phyloP scores from a whole-genome alignment of 2,329 filamentous ascomycete genomes.

The Plectosphaerella sp. region DNA sequence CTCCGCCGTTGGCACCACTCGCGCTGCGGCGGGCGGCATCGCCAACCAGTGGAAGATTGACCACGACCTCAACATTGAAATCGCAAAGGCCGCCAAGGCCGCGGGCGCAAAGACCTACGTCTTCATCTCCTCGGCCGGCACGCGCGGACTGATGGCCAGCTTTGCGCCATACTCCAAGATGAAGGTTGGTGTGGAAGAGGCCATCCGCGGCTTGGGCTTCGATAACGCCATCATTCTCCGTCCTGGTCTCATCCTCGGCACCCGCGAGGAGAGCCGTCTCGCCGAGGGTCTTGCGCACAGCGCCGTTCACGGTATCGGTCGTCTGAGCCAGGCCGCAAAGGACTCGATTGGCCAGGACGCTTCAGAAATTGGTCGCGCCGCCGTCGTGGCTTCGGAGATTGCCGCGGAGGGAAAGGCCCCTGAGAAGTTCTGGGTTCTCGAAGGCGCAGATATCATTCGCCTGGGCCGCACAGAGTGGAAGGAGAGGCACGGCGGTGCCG shows the following conservation, averaged over 20 bases:
- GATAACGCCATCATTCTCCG: conserved; percentile 70
- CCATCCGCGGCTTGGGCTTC: conserved; percentile 67
- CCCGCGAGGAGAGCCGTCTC: conserved; percentile 56
- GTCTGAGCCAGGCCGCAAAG: conserved; percentile 49
- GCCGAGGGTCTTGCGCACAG: conserved; percentile 53
- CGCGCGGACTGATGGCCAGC: conserved; percentile 31
- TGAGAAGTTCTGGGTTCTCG: conserved; percentile 57
- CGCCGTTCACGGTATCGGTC: conserved; percentile 51
- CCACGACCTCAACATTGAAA: conserved; percentile 76
- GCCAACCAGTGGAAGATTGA: conserved; percentile 84
- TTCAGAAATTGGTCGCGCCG: conserved; percentile 65
- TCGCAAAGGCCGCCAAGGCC: conserved; percentile 70
- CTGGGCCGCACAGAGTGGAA: conserved; percentile 59
- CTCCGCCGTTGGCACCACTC: conserved; percentile 77
- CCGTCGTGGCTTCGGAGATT: conserved; percentile 54
- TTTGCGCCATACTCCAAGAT: conserved; percentile 58
- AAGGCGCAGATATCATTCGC: conserved; percentile 58
- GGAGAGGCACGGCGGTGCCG: conserved; percentile 11
- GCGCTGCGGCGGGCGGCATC: conserved; percentile 67
- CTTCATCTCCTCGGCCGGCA: conserved; percentile 61
- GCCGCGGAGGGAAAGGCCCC: conserved; percentile 56
- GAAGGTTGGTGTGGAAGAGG: conserved; percentile 85
- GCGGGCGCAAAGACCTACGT: conserved; percentile 72
- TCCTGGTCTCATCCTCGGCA: conserved; percentile 73
- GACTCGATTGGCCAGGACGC: conserved; percentile 71